Evolutionary conservation across 805 yeast species (phyloP).

Genomic region (Vanderwaltozyma yarrowii): DNA sequence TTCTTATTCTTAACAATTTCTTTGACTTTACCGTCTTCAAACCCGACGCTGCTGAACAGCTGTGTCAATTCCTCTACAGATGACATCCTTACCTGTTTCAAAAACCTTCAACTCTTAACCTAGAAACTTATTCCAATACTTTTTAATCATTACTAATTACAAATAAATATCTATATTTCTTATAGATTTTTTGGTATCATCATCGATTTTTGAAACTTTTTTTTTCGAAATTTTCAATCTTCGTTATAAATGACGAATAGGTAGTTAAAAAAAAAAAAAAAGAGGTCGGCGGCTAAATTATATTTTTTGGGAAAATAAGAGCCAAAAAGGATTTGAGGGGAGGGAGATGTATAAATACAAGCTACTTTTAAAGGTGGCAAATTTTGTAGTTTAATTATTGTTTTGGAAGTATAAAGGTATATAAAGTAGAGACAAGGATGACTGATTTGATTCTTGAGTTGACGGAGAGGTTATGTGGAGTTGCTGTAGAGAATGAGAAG

Average conservation of each 20-base stretch:
- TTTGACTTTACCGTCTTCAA: slow-evolving; percentile 60
- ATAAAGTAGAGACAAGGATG: not conserved
- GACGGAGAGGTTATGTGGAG: not conserved
- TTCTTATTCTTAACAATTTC: slow-evolving; percentile 83
- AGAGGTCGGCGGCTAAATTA: not conserved
- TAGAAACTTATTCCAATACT: too few relatives aligned
- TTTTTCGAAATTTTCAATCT: too few relatives aligned
- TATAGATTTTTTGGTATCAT: too few relatives aligned
- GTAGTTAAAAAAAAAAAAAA: not conserved
- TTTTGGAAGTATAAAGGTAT: too few relatives aligned
- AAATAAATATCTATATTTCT: too few relatives aligned
- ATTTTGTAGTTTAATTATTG: too few relatives aligned
- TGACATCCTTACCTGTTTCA: slow-evolving; percentile 8
- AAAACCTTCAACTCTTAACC: not conserved
- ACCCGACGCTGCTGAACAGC: slow-evolving; percentile 40
- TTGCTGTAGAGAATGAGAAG: not conserved
- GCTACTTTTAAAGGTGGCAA: too few relatives aligned
- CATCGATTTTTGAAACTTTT: too few relatives aligned
- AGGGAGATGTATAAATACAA: too few relatives aligned
- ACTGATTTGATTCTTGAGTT: not conserved
- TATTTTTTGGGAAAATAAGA: not conserved
- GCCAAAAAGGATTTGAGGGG: not conserved
- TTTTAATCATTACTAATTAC: too few relatives aligned
- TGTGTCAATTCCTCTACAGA: slow-evolving; percentile 30
- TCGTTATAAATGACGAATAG: too few relatives aligned